phyloP scores from a whole-genome alignment of 208 protist species.

The Dictyostelium gargantuum region DNA sequence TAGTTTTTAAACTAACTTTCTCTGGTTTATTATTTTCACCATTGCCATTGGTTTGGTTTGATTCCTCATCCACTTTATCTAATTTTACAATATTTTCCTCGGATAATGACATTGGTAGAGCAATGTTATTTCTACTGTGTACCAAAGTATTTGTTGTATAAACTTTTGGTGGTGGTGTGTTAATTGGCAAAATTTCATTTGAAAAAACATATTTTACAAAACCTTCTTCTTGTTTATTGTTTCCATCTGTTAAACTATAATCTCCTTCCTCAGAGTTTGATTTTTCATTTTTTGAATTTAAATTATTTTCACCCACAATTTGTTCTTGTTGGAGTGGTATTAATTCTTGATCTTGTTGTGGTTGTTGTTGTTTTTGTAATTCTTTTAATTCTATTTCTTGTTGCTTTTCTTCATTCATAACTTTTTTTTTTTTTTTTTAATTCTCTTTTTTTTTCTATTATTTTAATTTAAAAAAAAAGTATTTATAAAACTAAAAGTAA shows the following conservation, averaged over 20 bases:
- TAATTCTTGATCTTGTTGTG: not conserved
- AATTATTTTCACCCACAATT: no score
- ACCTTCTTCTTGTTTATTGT: not conserved
- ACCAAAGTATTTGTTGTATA: not conserved
- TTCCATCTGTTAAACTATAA: not conserved
- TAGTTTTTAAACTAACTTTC: not conserved
- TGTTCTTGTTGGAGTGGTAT: no score
- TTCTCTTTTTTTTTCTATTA: no score
- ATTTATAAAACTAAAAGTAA: no score
- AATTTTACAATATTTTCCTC: not conserved
- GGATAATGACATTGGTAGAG: not conserved
- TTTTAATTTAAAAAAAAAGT: no score
- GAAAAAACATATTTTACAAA: not conserved
- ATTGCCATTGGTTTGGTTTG: not conserved
- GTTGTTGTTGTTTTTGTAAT: not conserved
- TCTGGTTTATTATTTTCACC: not conserved
- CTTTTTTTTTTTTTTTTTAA: no score
- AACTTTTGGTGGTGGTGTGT: not conserved
- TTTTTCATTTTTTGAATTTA: not conserved
- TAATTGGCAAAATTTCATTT: not conserved
- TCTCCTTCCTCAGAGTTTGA: not conserved
- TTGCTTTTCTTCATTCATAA: not conserved
- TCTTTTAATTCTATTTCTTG: not conserved
- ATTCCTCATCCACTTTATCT: not conserved
- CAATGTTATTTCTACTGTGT: not conserved